Conservation (phyloP, 768 basidiomycete genomes). For the Boletus insuetus region DNA sequence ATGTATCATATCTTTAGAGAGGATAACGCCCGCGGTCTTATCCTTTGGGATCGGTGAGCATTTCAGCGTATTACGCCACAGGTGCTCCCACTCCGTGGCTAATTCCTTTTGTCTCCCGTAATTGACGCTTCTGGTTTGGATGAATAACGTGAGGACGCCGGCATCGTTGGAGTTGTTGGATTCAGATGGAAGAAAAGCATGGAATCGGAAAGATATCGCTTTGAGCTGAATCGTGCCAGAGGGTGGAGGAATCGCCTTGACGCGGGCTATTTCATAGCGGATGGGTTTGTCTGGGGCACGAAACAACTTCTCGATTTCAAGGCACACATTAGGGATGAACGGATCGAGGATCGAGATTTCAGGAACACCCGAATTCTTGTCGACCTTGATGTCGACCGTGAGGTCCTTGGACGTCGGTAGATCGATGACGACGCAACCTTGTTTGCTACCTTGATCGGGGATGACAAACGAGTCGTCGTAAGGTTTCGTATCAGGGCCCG, state of each 20-base stretch:
- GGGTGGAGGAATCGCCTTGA: background rate
- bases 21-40: background rate
- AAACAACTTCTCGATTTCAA: background rate
- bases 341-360: too few relatives aligned
- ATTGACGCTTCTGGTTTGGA: background rate
- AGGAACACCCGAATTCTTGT: background rate
- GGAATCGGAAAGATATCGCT: background rate
- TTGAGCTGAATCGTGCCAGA: background rate
- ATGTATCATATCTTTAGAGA: background rate
- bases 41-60: background rate
- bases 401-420: background rate
- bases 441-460: background rate
- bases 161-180: background rate
- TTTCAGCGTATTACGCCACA: background rate
- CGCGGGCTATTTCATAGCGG: background rate
- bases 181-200: background rate
- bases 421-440: background rate
- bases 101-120: background rate
- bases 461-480: background rate
- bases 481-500: too few relatives aligned
- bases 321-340: background rate
- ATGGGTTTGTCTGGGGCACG: background rate
- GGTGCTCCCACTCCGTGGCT: background rate
- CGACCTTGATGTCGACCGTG: background rate
- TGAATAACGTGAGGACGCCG: background rate